Evolutionary conservation across 768 basidiomycete species (phyloP).

Genomic region (Lactarius deliciosus): DNA sequence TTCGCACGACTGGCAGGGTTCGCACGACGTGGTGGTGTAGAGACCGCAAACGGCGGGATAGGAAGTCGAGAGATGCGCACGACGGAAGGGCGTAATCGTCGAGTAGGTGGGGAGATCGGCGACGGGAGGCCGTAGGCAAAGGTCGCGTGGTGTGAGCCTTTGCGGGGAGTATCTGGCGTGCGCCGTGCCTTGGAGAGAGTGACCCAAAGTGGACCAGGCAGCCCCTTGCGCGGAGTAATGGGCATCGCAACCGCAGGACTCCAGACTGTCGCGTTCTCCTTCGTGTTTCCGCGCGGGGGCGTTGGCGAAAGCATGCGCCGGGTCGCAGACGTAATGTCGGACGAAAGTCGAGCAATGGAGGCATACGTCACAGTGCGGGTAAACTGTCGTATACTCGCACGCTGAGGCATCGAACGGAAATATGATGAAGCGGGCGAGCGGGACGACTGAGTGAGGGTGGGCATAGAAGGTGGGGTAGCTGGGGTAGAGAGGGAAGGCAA

Average conservation of each 20-base stretch:
- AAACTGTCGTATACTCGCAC: not conserved
- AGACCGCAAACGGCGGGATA: not conserved
- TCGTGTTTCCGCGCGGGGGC: not conserved
- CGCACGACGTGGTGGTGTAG: not conserved
- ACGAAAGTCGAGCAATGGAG: constrained; percentile 3
- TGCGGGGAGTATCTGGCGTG: not conserved
- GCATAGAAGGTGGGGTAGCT: not conserved
- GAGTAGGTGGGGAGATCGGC: not conserved
- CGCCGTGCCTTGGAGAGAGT: not conserved
- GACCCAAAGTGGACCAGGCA: not conserved
- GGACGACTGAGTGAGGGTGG: not conserved
- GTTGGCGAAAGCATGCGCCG: constrained; percentile 7
- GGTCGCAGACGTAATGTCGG: constrained; percentile 3
- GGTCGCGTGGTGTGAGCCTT: not conserved
- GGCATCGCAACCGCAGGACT: not conserved
- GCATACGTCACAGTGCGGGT: constrained; percentile 5
- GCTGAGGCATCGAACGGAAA: not conserved
- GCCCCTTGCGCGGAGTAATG: not conserved
- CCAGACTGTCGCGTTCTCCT: constrained; percentile 1
- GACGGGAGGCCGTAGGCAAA: not conserved
- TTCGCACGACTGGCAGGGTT: not conserved
- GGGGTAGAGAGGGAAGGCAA: not conserved
- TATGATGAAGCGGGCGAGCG: not conserved
- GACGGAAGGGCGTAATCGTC: not conserved
- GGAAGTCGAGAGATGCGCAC: constrained; percentile 2